Base-by-base conservation (phyloP, 2,329 filamentous ascomycete genomes). In the Diatrype stigma region DNA sequence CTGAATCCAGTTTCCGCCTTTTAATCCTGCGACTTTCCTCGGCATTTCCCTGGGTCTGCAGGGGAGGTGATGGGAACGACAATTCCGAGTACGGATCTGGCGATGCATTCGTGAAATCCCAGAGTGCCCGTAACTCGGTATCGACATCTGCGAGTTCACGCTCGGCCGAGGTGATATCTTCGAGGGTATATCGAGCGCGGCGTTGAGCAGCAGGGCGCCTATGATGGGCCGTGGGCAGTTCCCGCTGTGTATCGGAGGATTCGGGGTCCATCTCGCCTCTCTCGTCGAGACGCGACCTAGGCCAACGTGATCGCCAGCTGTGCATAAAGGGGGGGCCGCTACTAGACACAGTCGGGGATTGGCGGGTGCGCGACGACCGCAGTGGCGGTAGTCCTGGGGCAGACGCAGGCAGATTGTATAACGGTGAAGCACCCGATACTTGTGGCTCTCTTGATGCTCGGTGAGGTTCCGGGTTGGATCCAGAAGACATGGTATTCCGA, bases 1-100 rank as follows among this genome's bases (percentile, higher is more conserved):
- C 85, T 1, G 80, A 76, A 60, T 89, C 86, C 35, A 90, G 68
- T 66, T 89, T 90, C 55, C 87, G 80, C 44, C 87, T 81, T 67
- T 91, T 91, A 46, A 71, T 71, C 51, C 80, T 75, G 50, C 82
- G 78, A 58, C 57, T 63, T 16, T 67, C 65, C 45, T 67, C 64
- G 3, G 45, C 52, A 10, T 57, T 50, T 46, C 65, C 64, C 30
- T 63, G 58, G 19, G 55, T 49, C 42, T 56, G 59, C 23, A 59
- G 51, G 21, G 58, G 55, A 16, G 57, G 56, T 11, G 63, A 61
- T 17, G 61, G 57, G 42, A 66, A 62, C 8, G 56, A 42, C 19
- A 63, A 52, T 6, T 66, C 59, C 4, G 62, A 58, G 34, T 63
- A 57, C 3, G 55, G 35, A 47, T 58, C 53, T 23, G 50, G 46